phyloP scores from a whole-genome alignment of 1,139 yeast genomes.

The Hansenula sp. region DNA sequence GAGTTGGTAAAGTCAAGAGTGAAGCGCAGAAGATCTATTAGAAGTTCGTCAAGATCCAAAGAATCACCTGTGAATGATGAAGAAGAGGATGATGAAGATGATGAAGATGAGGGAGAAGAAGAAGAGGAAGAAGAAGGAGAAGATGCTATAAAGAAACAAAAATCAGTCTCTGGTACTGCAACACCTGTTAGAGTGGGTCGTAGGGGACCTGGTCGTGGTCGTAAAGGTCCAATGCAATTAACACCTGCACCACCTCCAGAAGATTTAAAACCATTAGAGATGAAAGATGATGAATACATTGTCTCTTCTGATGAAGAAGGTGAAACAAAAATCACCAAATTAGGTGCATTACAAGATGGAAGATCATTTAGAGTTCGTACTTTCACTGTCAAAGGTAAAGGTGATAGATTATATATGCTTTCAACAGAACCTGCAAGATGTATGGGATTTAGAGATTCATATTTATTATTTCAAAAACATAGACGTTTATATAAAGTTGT shows the following conservation, averaged over 20 bases:
- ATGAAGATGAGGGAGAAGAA: constrained; percentile 5
- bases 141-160: constrained; percentile 11
- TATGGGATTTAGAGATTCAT: constrained; percentile 92
- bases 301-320: constrained; percentile 83
- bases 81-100: constrained; percentile 8
- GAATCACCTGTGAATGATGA: constrained; percentile 3
- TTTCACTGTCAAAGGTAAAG: constrained; percentile 72
- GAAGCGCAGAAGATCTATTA: constrained; percentile 5
- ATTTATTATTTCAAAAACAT: constrained; percentile 85
- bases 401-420: constrained; percentile 75
- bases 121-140: constrained; percentile 3
- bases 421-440: constrained; percentile 95
- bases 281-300: constrained; percentile 75
- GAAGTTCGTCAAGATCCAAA: constrained; percentile 4
- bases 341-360: constrained; percentile 72
- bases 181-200: constrained; percentile 1
- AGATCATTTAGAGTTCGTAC: constrained; percentile 77
- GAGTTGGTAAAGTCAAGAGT: constrained; percentile 3
- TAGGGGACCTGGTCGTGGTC: constrained; percentile 16
- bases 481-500: constrained; percentile 63
- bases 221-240: constrained; percentile 10
- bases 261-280: constrained; percentile 42
- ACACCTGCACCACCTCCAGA: constrained; percentile 22
- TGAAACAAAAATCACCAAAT: constrained; percentile 60
- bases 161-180: constrained; percentile 2